Base-by-base conservation (phyloP, 306 rosid genomes). In the Trifolium dubium region DNA sequence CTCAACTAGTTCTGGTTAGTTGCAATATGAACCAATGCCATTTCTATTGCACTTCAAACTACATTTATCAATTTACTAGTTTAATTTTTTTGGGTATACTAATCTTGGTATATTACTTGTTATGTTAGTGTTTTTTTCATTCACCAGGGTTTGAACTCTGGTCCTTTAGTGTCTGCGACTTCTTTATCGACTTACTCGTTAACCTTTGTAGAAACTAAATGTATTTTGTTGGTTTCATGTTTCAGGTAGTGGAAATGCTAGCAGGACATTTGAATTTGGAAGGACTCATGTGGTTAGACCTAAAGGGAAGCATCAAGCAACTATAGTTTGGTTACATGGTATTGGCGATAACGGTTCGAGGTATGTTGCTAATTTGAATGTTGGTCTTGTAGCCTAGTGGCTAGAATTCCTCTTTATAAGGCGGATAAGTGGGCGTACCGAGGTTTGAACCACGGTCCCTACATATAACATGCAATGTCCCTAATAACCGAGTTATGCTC, bases 241-340 rank as follows among this genome's bases (percentile, higher is more conserved):
- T 68, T 81, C 80, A 92, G 98, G 89, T 71, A 83, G 89, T 85
- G 83, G 95, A 83, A 84, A 84, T 77, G 79, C 82, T 67, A 71
- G 87, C 69, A 86, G 90, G 85, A 64, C 86, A 65, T 80, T 88
- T 58, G 96, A 92, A 82, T 92, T 92, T 76, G 98, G 98, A 72
- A 87, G 96, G 89, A 92, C 98, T 8, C 87, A 92, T 83, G 98
- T 92, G 80, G 92, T 92, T 60, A 92, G 92, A 74, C 96, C 98
- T 19, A 92, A 78, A 88, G 98, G 90, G 77, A 85, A 54, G 75
- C 98, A 92, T 77, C 98, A 90, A 63, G 96, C 92, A 14, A 92
- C 98, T 64, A 89, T 92, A 78, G 95, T 92, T 83, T 92, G 98
- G 98, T 79, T 92, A 8, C 98, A 92, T 71, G 98, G 97, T 82